Base-by-base conservation (phyloP, 1,284 basidiomycete genomes). In the Moniliophthora roreri region DNA sequence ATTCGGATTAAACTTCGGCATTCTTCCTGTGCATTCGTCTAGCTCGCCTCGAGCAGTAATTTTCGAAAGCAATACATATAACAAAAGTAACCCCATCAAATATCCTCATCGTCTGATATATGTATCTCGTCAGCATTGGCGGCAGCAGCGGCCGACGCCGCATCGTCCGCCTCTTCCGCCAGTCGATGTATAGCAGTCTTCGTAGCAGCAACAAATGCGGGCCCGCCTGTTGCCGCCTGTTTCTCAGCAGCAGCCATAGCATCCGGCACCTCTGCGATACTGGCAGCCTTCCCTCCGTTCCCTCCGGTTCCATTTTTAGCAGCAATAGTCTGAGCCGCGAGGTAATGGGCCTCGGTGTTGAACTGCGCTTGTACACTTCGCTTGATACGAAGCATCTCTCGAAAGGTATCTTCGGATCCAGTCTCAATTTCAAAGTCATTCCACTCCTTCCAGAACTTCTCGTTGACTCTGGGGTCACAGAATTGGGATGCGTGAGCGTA, bases 401-500 rank as follows among this genome's bases (percentile, higher is more conserved):
- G 80, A 87, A 99, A 99, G 0, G 96, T 98, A 66, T 99, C 96
- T 70, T 99, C 97, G 0, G 93, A 95, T 0, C 96, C 96, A 1
- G 93, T 95, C 70, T 98, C 95, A 69, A 98, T 93, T 74, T 99
- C 96, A 74, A 99, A 99, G 49, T 78, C 78, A 71, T 98, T 96
- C 96, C 96, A 99, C 69, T 95, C 93, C 46, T 81, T 74, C 96
- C 97, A 99, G 78, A 98, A 99, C 57, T 88, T 87, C 48, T 91
- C 84, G 64, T 91, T 81, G 58, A 90, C 83, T 34, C 96, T 84
- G 16, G 96, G 95, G 68, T 99, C 97, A 72, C 95, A 99, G 80
- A 99, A 98, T 67, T 99, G 97, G 26, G 91, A 93, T 0, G 95
- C 95, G 67, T 99, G 95, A 0, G 93, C 95, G 65, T 97, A 99